Percentiles rank a stretch among this genome's conserved stretches.
Evolutionary conservation across 2,329 filamentous ascomycete genomes (phyloP).

Genomic region (Calonectria pseudoreteaudii): DNA sequence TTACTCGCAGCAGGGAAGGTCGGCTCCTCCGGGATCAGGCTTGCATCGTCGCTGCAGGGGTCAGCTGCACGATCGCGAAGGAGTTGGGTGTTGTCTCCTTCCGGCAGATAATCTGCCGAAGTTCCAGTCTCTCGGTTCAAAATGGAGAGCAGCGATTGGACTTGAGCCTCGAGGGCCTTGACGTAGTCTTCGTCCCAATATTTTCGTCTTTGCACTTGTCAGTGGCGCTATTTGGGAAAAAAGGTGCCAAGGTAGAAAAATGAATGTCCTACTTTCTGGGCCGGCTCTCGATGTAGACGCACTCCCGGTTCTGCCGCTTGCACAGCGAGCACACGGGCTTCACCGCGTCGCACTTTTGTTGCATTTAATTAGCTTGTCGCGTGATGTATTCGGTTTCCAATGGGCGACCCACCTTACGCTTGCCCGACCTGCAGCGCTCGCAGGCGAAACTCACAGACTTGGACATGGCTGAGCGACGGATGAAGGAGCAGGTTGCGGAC

Average conservation of each 20-base stretch:
- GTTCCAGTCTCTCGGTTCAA: not conserved
- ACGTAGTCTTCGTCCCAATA: constrained; percentile 16
- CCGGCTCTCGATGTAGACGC: not conserved
- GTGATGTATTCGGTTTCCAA: not conserved
- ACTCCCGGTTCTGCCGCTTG: constrained; percentile 1
- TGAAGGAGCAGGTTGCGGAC: constrained; percentile 7
- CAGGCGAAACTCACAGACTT: constrained; percentile 8
- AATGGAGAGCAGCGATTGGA: constrained; percentile 11
- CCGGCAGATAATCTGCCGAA: not conserved
- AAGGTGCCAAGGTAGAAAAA: not conserved
- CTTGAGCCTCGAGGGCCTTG: not conserved
- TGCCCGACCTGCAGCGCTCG: constrained; percentile 4
- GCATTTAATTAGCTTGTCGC: not conserved
- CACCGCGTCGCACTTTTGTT: not conserved
- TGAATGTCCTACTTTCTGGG: constrained; percentile 1
- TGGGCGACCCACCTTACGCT: constrained; percentile 2
- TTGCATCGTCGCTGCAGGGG: not conserved
- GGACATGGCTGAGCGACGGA: not conserved
- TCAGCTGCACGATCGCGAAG: not conserved
- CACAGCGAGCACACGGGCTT: constrained; percentile 8
- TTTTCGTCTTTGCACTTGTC: not conserved
- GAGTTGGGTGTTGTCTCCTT: not conserved
- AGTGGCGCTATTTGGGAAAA: not conserved
- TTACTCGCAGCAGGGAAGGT: not conserved
- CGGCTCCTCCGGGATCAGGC: not conserved